Evolutionary conservation across 768 basidiomycete species (phyloP), one percentile per base, ranked within the genome.

Genomic region (Lactifluus subvellereus): DNA sequence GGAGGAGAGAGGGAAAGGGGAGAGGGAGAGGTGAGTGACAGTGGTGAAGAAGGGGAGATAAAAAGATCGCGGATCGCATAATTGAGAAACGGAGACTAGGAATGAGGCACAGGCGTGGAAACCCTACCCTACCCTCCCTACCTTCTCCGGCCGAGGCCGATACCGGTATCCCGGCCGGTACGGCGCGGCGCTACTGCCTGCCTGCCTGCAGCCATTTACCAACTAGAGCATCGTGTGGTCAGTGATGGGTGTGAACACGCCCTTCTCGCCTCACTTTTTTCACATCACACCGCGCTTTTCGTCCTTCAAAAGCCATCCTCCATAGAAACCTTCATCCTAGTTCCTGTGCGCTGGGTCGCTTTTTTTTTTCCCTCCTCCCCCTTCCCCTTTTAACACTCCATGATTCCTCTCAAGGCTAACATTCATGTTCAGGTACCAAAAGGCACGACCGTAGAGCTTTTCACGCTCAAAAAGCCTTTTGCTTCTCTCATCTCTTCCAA

Each of bases 331-430:
- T n/a, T 53, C 42, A 8, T 45, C 57, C 32, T 54, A 65, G 42
- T 56, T 27, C 14, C 22, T 42, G 58, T 65, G 59, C 60, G 60
- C 52, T 30, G 22, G 18, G 16, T 60, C 63, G 54, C 54, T 42
- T 60, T 52, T 43, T 43, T 27, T 13, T 47, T 7, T 13, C 40
- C 33, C 40, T 11, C 32, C 13, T 11, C 38, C 8, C 45, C 14
- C 47, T 14, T 22, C 27, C 55, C 20, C 38, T 30, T 14, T 60
- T 11, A 35, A 27, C 43, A 22, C 35, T 18, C 40, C 9, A 67
- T 62, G 60, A 49, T 61, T 32, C 67, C 67, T 40, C 27, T 68
- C 67, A 63, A 66, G 45, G 50, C 67, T 68, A 68, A 67, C 61
- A 47, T 67, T 53, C 67, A 60, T 57, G 55, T 68, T 42, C 67